These are phyloP conservation scores for Sporothrix sp. DNA, from an alignment of 2,329 filamentous ascomycete species.

Conservation along the genomic window DNA sequence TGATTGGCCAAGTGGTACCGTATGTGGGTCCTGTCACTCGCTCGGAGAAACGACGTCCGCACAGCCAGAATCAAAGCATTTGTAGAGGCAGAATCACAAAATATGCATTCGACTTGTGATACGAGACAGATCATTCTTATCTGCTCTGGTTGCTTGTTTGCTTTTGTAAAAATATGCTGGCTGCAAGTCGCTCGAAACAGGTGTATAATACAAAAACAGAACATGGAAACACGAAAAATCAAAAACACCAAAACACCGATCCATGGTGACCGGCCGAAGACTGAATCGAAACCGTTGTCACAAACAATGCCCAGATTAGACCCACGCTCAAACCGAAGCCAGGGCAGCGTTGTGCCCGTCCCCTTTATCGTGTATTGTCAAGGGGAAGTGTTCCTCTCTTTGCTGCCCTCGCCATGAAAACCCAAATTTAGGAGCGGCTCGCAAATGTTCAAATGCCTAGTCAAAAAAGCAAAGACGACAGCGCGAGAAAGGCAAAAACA, in stretches of 20 bases:
- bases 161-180: not conserved
- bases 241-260: not conserved
- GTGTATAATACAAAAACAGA: not conserved
- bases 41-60: too few species aligned
- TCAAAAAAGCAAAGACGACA: not conserved
- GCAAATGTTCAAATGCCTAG: not conserved
- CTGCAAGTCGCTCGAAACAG: not conserved
- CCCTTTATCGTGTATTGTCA: constrained; percentile 5
- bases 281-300: too few species aligned
- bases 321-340: not conserved
- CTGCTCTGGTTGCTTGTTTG: constrained; percentile 3
- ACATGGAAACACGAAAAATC: not conserved
- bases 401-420: not conserved
- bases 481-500: not conserved
- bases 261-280: too few species aligned
- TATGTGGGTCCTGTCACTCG: too few species aligned
- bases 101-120: too few species aligned
- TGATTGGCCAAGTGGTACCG: not conserved
- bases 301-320: not conserved
- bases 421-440: not conserved
- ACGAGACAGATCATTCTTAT: not conserved
- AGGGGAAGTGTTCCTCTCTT: not conserved
- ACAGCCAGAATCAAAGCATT: too few species aligned
- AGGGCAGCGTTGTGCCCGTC: not conserved
- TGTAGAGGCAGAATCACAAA: too few species aligned